Evolutionary conservation across 371 early-diverging fungal genomes (phyloP), one percentile per base, ranked within the genome.

Genomic region (Mortierella sp.): DNA sequence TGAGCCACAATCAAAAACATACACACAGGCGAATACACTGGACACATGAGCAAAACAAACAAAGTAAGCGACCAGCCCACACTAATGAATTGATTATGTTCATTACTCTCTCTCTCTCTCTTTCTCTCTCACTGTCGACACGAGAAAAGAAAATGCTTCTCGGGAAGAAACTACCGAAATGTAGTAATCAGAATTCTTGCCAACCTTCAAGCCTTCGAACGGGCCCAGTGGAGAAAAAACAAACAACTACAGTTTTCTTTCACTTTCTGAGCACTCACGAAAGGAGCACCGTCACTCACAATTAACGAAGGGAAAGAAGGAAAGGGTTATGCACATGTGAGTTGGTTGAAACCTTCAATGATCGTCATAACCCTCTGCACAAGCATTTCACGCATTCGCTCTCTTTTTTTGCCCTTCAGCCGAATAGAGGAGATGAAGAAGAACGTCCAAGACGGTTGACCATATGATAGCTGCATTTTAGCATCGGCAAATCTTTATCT

Each of bases 171-270:
- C 91, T n/a, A 80, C 64, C 0, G 80, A 74, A 0, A 77, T 81
- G 72, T 92, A 92, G 55, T 89, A 89, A 11, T 90, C 92, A 43
- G 77, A 86, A 1, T 69, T 69, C 48, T 88, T 77, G 6, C 89
- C 21, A 40, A 5, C 40, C 19, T 19, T 61, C 28, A 26, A 28
- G 28, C 28, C 54, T 57, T 57, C 26, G 57, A 28, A 28, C 57
- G 28, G 61, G 61, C 34, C 40, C 10, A 67, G 40, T 37, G 37
- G 67, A 67, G 37, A 67, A 54, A 67, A 34, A 40, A 6, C n/a
- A 57, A 28, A 54, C 24, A 8, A 54, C 21, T 24, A 6, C 34
- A 6, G 34, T 8, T 6, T 28, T 28, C 8, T 28, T 13, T 28
- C 6, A 3, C 34, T 9, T 34, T 21, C 40, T 67, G 43, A 67